Base-by-base conservation (phyloP, 257 asterid genomes). In the Linaria vulgaris region DNA sequence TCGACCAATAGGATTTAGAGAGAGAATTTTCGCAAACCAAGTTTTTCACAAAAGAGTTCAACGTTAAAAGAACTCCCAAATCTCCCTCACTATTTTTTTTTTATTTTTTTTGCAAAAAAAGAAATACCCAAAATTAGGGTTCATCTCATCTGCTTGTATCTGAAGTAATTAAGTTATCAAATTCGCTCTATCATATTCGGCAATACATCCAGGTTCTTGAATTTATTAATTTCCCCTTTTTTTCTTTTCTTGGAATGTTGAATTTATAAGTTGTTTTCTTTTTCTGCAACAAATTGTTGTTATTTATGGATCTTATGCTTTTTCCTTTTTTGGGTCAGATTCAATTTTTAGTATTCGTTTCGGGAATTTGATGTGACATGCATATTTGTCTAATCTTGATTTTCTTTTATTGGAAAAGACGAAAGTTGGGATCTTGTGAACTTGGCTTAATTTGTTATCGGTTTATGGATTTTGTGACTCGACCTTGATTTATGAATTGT, bases 121-220 rank as follows among this genome's bases (percentile, higher is more conserved):
- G 31, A 20, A 6, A 38, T 10, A 1, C 4, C 38, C 22, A 37
- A 48, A n/a, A 39, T 56, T 71, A 51, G 71, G 58, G 63, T 65
- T 64, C 67, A 58, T 48, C 58, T 27, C 34, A n/a, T 34, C 37
- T 30, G 37, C 6, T 30, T 30, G n/a, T 30, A 6, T 6, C 41
- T 34, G 41, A 34, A 34, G 9, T 34, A 34, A 31, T 11, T 64
- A 6, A 12, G 3, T 41, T 61, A 13, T 48, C 58, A 22, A 43
- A 21, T 43, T 8, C 16, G 16, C 24, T 31, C 1, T 31, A 24
- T 64, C 31, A 49, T 38, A n/a, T 56, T 64, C 34, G 47, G 54
- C 51, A 9, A 9, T 51, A 27, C 21, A 20, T 43, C 45, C 72
- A 51, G 76, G 76, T 71, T 50, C 43, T 44, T 64, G 66, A 48